Evolutionary conservation across 169 alveolate genomes (phyloP).

Genomic region (Eimeria sp.): DNA sequence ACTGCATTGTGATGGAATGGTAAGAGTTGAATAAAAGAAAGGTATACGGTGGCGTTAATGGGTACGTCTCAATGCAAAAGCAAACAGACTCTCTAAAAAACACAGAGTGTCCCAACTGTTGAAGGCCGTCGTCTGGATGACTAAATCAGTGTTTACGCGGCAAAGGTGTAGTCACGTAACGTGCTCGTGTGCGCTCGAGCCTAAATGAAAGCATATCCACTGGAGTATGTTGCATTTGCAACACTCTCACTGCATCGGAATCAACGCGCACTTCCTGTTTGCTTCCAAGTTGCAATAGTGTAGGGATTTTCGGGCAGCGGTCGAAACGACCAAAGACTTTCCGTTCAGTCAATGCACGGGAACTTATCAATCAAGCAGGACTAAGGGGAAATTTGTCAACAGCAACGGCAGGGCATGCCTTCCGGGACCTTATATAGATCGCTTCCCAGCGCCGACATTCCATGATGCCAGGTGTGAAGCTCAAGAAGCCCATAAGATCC

Average conservation of each 20-base stretch:
- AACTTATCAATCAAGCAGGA: background rate
- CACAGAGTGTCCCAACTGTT: background rate
- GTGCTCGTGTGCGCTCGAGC: background rate
- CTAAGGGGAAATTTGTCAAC: background rate
- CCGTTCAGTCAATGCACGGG: background rate
- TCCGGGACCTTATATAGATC: background rate
- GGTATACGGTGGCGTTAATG: background rate
- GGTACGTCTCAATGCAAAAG: background rate
- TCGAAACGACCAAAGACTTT: background rate
- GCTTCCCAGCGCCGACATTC: background rate
- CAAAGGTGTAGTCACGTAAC: background rate
- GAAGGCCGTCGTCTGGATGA: background rate
- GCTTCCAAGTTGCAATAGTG: background rate
- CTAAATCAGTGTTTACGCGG: background rate
- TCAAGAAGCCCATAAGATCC: background rate
- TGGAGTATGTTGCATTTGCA: background rate
- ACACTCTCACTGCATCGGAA: background rate
- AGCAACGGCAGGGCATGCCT: background rate
- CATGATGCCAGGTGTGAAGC: background rate
- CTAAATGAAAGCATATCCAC: background rate
- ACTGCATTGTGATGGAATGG: too few species aligned
- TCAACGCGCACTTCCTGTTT: constrained; percentile 4
- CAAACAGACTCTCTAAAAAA: constrained; percentile 5
- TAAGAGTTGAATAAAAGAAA: too few species aligned
- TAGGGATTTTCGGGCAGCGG: background rate